Evolutionary conservation across 1,139 yeast genomes (phyloP), one percentile per base, ranked within the genome.

Genomic region (Kurtzmaniella natalensis): DNA sequence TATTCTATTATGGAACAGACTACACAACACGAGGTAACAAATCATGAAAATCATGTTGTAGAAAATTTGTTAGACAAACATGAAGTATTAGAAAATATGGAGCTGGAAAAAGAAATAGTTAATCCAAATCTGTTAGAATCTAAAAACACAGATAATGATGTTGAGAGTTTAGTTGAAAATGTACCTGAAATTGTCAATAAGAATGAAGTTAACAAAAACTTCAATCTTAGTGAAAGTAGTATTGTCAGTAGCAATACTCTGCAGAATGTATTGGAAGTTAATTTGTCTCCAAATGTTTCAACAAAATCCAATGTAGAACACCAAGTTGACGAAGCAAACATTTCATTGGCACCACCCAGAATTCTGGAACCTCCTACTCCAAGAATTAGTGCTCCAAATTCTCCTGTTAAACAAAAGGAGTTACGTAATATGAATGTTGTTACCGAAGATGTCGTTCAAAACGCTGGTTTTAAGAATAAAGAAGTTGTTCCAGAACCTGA

Each of bases 401-500:
- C 30, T 10, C 27, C 25, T 9, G 9, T 18, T 9, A 19, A 14
- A 10, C 11, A 10, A 7, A 25, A 15, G 11, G 16, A 15, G 8
- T 8, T 13, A 6, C 16, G 15, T n/a, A 13, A 31, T 2, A 22
- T 13, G 7, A 16, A 25, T 9, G 18, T 5, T n/a, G 31, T 13
- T 1, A 20, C 21, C 8, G 18, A 30, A 6, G 13, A 15, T 21
- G 8, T 9, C 4, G 20, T 5, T 10, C 8, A 30, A 10, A 4
- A 5, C 8, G 14, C 5, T 5, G 9, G 6, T 20, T 6, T 13
- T 5, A n/a, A 8, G 7, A 20, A 20, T 16, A 15, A 11, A 22
- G 17, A 13, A 15, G 44, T 37, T 14, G 38, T 23, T 22, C 59
- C 54, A 28, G 46, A 48, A 4, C 51, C 57, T 16, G 50, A 47